Evolutionary conservation across 2,329 filamentous ascomycete species (phyloP).

Genomic region (Claviceps monticola): DNA sequence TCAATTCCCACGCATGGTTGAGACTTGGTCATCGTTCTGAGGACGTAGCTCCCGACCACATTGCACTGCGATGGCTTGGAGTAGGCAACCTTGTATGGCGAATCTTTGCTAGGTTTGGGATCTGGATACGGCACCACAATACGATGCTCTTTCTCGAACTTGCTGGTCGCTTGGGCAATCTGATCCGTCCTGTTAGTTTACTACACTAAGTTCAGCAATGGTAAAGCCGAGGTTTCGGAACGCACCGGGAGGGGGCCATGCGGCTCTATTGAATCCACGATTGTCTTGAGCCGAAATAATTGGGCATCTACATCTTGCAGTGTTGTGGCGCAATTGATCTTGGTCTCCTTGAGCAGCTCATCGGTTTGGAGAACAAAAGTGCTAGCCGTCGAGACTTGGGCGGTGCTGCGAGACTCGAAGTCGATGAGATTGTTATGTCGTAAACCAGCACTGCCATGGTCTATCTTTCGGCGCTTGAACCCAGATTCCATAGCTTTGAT

Average conservation of each 20-base stretch:
- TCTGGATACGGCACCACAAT: constrained; percentile 72
- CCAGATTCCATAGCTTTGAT: constrained; percentile 28
- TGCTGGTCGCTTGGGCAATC: constrained; percentile 54
- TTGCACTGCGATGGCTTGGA: constrained; percentile 65
- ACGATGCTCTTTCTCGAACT: constrained; percentile 51
- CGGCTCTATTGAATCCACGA: constrained; percentile 35
- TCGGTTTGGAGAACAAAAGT: constrained; percentile 46
- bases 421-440: constrained; percentile 24
- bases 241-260: constrained; percentile 38
- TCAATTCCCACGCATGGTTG: constrained; percentile 52
- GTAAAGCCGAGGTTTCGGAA: not conserved
- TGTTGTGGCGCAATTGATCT: constrained; percentile 35
- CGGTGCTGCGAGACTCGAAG: constrained; percentile 25
- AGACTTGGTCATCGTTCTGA: constrained; percentile 57
- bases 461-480: constrained; percentile 36
- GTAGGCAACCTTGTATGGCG: constrained; percentile 71
- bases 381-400: constrained; percentile 32
- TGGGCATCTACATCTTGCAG: constrained; percentile 35
- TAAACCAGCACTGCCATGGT: constrained; percentile 22
- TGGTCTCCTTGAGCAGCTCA: constrained; percentile 42
- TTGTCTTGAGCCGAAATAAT: constrained; percentile 36
- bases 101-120: constrained; percentile 61
- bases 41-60: constrained; percentile 75
- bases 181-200: constrained; percentile 17
- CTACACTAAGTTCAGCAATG: not conserved